A percentile compares a stretch with the other conserved stretches of the same genome.
Conservation (phyloP, 73 alveolate species). For the Loxodes magnus region DNA sequence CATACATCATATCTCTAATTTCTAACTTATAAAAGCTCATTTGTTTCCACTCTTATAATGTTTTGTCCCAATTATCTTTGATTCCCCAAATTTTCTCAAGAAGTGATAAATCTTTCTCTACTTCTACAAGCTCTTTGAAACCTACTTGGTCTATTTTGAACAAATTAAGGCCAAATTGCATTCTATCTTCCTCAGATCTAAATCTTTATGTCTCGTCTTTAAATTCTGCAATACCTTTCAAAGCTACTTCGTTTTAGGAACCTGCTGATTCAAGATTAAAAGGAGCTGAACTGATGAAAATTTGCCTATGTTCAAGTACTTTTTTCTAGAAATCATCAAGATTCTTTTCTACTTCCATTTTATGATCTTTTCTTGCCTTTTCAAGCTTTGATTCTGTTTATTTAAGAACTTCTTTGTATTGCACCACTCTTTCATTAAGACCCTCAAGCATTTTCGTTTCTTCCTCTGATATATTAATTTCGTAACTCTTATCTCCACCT, state of each 20-base stretch:
- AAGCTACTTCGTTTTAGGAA: constrained; percentile 56
- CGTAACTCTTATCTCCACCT: constrained; percentile 25
- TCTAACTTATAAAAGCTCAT: constrained; percentile 67
- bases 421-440: constrained; percentile 22
- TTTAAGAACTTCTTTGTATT: constrained; percentile 58
- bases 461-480: constrained; percentile 26
- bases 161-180: constrained; percentile 79
- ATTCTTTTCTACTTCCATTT: constrained; percentile 52
- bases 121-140: constrained; percentile 16
- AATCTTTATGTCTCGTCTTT: constrained; percentile 28
- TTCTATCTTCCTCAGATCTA: constrained; percentile 65
- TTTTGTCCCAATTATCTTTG: constrained; percentile 83
- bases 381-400: constrained; percentile 45
- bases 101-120: constrained; percentile 32
- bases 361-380: constrained; percentile 47
- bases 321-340: constrained; percentile 73
- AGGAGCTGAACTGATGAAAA: constrained; percentile 66
- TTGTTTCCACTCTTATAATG: constrained; percentile 66
- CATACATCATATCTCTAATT: constrained; percentile 61
- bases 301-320: constrained; percentile 60
- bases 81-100: constrained; percentile 74
- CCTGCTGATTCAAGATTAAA: constrained; percentile 48
- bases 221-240: constrained; percentile 48
- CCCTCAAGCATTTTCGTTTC: constrained; percentile 25
- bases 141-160: constrained; percentile 48